Evolutionary conservation across 345 rosid genomes (phyloP).

Genomic region (Garcia nutans): DNA sequence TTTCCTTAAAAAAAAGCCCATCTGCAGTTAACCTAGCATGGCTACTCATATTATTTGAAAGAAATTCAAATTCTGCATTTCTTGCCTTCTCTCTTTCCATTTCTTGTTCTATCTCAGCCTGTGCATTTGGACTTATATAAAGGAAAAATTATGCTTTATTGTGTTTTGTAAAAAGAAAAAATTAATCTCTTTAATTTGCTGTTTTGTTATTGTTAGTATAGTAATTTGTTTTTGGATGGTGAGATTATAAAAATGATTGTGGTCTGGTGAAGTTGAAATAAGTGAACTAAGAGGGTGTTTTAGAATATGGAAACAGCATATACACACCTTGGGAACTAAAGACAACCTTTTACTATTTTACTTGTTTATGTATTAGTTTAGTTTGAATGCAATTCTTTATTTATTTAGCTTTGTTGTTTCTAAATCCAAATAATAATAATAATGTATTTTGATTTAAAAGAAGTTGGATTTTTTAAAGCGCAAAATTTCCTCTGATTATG

Average conservation of each 20-base stretch:
- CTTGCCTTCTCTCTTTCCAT: slow-evolving; percentile 37
- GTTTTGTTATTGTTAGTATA: slow-evolving; percentile 24
- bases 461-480: no score
- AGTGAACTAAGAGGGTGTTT: slow-evolving; percentile 36
- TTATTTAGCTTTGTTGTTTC: neutral
- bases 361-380: neutral
- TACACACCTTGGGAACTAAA: slow-evolving; percentile 33
- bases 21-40: slow-evolving; percentile 73
- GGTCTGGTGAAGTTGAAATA: slow-evolving; percentile 41
- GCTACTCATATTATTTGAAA: slow-evolving; percentile 48
- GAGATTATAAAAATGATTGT: slow-evolving; percentile 32
- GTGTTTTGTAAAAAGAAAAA: neutral
- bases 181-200: neutral
- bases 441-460: no score
- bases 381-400: slow-evolving; percentile 1
- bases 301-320: slow-evolving; percentile 43
- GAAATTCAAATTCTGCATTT: slow-evolving; percentile 76
- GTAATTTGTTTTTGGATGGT: slow-evolving; percentile 31
- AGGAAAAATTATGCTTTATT: slow-evolving; percentile 15
- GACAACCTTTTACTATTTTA: neutral
- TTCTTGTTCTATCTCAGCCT: slow-evolving; percentile 23
- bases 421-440: no score
- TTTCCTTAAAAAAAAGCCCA: slow-evolving; percentile 89
- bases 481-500: no score
- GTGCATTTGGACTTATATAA: slow-evolving; percentile 47